A percentile compares a stretch with the other conserved stretches of the same genome.
Conservation (phyloP, 2,329 filamentous ascomycete species). For the Cladosporium colombiae region DNA sequence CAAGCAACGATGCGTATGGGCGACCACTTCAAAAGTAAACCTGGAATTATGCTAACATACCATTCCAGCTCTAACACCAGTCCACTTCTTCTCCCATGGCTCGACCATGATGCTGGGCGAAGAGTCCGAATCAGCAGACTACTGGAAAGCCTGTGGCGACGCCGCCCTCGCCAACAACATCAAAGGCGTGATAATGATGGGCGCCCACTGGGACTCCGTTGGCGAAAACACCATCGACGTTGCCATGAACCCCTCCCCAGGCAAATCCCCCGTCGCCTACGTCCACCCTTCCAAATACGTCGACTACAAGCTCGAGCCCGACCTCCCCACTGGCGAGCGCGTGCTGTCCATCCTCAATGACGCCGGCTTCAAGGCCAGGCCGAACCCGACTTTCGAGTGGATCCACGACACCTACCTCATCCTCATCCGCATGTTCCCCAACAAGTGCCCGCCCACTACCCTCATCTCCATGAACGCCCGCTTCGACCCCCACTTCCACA, state of each 20-base stretch:
- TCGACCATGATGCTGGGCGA: slow-evolving; percentile 73
- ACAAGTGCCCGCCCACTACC: slow-evolving; percentile 65
- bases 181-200: slow-evolving; percentile 68
- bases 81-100: slow-evolving; percentile 70
- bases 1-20: slow-evolving; percentile 3
- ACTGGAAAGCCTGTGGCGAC: slow-evolving; percentile 67
- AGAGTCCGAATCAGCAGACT: slow-evolving; percentile 60
- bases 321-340: slow-evolving; percentile 54
- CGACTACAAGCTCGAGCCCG: slow-evolving; percentile 62
- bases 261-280: slow-evolving; percentile 65
- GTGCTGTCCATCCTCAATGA: slow-evolving; percentile 53
- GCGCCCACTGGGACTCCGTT: slow-evolving; percentile 60
- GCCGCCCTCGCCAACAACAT: slow-evolving; percentile 60
- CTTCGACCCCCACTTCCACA: slow-evolving; percentile 59
- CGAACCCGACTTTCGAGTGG: slow-evolving; percentile 64
- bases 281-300: slow-evolving; percentile 66
- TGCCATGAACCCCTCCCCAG: slow-evolving; percentile 59
- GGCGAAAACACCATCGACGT: slow-evolving; percentile 59
- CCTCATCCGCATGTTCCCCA: slow-evolving; percentile 69
- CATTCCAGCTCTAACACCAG: slow-evolving; percentile 49
- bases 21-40: background rate
- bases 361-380: slow-evolving; percentile 56
- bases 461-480: slow-evolving; percentile 58
- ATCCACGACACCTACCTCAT: slow-evolving; percentile 72
- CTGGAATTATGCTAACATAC: background rate